Evolutionary conservation across 176 grass and related monocot genomes (phyloP).

Genomic region (Thalia dealbata): DNA sequence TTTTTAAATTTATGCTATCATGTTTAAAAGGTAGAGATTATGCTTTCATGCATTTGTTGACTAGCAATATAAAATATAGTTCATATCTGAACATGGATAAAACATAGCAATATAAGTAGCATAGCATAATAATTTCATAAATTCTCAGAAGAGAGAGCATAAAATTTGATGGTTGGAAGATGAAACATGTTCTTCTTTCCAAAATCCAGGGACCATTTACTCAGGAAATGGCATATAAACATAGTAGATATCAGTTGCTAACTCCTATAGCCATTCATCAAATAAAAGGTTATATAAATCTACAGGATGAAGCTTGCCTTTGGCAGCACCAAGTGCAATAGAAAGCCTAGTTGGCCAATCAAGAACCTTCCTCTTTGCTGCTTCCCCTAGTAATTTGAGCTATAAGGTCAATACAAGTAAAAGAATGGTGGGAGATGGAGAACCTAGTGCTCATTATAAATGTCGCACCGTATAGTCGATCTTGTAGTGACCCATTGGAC

Average conservation of each 20-base stretch:
- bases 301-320: constrained; percentile 27
- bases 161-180: background rate
- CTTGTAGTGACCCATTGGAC: constrained; percentile 71
- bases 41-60: no score
- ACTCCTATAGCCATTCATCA: background rate
- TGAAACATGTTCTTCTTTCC: no score
- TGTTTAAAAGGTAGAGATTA: no score
- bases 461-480: constrained; percentile 55
- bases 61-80: no score
- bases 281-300: constrained; percentile 4
- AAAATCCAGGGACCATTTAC: no score
- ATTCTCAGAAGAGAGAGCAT: no score
- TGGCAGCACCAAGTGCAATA: constrained; percentile 55
- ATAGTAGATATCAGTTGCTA: background rate
- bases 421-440: constrained; percentile 1
- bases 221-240: background rate
- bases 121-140: no score
- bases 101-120: background rate
- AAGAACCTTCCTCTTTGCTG: constrained; percentile 62
- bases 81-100: no score
- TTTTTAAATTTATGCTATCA: no score
- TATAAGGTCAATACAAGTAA: background rate
- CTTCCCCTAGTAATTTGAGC: constrained; percentile 31
- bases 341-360: constrained; percentile 69
- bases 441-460: background rate